Base-by-base conservation (phyloP, 2,329 filamentous ascomycete genomes). In the Scedosporium dehoogii region DNA sequence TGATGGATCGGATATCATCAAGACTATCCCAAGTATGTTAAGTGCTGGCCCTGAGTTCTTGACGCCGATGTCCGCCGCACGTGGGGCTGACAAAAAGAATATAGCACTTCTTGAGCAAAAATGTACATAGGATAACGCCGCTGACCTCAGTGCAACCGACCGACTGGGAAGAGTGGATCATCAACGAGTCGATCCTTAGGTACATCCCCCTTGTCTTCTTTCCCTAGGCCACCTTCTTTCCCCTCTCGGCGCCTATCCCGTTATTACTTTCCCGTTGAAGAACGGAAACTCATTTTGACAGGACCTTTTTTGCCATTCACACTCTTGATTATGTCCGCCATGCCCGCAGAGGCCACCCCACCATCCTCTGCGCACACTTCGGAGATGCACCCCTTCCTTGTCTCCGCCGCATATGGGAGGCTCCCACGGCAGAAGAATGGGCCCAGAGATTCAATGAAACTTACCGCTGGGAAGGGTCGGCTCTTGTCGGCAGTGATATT, bases 141-240 rank as follows among this genome's bases (percentile, higher is more conserved):
- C 23, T 27, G 3, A 27, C 9, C 9, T 14, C 16, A 3, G 41
- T 46, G 18, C 12, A 27, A 6, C 58, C 33, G 10, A 16, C 3
- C n/a, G 58, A 59, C 41, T 59, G 58, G 58, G 41, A 59, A 3
- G 23, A 46, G n/a, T 59, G 58, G 58, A 59, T 59, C 6, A 21
- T 25, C 4, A 7, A 48, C 12, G 58, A 59, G 23, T 44, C 33
- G 2, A 21, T 59, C 10, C 18, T 38, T 2, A 44, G 58, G 58
- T 59, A 59, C 38, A n/a, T 9, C 23, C 21, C 25, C 18, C 21
- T 10, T 38, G 33, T 12, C n/a, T 48, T 10, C n/a, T 18, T 48
- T 48, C n/a, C 16, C 12, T 21, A 14, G 3, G 44, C 7, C 3
- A 18, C 14, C 4, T 48, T 48, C 4, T 3, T 23, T 14, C 42